Base-by-base conservation (phyloP, 768 basidiomycete species). In the Psilocybe tampanensis region DNA sequence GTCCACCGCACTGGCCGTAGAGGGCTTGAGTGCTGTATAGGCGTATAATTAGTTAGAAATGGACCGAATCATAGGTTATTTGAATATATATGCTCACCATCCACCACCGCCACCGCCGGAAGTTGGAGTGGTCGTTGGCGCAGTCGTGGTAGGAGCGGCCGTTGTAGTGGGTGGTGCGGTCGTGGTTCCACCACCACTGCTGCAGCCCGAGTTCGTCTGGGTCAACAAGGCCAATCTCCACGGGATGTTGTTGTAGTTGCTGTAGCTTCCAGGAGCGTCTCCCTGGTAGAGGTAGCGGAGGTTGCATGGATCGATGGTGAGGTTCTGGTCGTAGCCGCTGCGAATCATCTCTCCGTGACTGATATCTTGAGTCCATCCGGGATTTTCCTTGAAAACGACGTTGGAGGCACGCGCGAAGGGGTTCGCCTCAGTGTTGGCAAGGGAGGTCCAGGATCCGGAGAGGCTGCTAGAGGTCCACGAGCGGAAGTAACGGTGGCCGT, bases 131-230 rank as follows among this genome's bases (percentile, higher is more conserved):
- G n/a, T n/a, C n/a, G n/a, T n/a, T n/a, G n/a, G n/a, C n/a, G n/a
- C n/a, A n/a, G n/a, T n/a, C n/a, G n/a, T n/a, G n/a, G n/a, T n/a
- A n/a, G n/a, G n/a, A n/a, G n/a, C n/a, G n/a, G n/a, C n/a, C n/a
- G n/a, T n/a, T n/a, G n/a, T n/a, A n/a, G n/a, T n/a, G n/a, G n/a
- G n/a, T n/a, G n/a, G n/a, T n/a, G n/a, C n/a, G n/a, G n/a, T n/a
- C n/a, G n/a, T n/a, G n/a, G n/a, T n/a, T n/a, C n/a, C n/a, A n/a
- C n/a, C n/a, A n/a, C n/a, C n/a, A n/a, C n/a, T n/a, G n/a, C n/a
- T n/a, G n/a, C n/a, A n/a, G n/a, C n/a, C n/a, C n/a, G 61, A 54
- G 52, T 63, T 63, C 18, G 62, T 63, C 48, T 60, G 59, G 5
- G 55, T 63, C 36, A 63, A 18, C 8, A 63, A 29, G 17, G 23